Evolutionary conservation across 1,139 yeast genomes (phyloP), one percentile per base, ranked within the genome.

Genomic region (Hyphopichia buzzinii): DNA sequence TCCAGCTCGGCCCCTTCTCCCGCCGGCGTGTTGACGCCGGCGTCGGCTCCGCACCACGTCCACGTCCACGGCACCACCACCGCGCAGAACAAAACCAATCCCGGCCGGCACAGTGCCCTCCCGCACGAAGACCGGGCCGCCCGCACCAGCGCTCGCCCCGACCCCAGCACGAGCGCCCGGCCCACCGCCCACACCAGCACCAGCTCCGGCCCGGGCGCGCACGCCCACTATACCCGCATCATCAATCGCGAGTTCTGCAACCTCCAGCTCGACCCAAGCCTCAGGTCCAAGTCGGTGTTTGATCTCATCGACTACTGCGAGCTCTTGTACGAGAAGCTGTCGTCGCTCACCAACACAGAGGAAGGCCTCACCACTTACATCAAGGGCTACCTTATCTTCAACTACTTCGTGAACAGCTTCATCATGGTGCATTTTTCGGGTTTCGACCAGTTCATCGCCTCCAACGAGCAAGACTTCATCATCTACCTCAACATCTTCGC

Each of bases 241-340:
- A 62, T 68, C 31, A 58, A 57, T 41, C 57, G 57, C 34, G 74
- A 67, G 49, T 68, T 68, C 42, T 55, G 71, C 14, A 48, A 40
- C 26, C 57, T 71, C 31, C 74, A 70, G 46, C 47, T 62, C 17
- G 74, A 70, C 41, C 37, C 47, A 2, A 49, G 47, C 11, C 41
- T 70, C 10, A 50, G 49, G 29, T 43, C 50, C 26, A 69, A 64
- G 49, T 63, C 72, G 16, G 57, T 69, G 24, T 69, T 71, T 47
- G 76, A 69, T 42, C 52, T 71, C 21, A 67, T 71, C 14, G 77
- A 71, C 44, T 52, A 61, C 43, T 70, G 75, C 48, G 72, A 64
- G 38, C 44, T 57, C 26, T 48, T 68, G n/a, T 70, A 65, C 41
- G 77, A 70, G 43, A 46, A 52, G 36, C 53, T 59, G 50, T 34